phyloP scores from a whole-genome alignment of 179 eudicot species.

The Spergularia azorica region DNA sequence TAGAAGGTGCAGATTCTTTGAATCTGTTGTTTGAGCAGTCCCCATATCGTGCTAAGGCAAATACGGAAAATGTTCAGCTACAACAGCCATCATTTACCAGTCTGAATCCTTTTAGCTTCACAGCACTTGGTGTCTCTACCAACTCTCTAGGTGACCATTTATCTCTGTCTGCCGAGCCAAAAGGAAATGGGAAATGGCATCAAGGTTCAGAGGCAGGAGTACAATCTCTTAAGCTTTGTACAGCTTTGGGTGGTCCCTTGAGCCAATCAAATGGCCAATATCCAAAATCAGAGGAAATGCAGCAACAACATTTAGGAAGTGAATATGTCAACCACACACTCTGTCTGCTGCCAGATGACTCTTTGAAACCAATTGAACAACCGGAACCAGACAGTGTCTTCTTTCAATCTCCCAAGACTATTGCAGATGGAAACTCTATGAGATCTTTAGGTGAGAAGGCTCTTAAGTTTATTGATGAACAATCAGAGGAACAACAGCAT shows the following conservation, averaged over 20 bases:
- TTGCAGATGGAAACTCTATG: slow-evolving; percentile 3
- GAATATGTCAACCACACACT: slow-evolving; percentile 13
- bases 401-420: slow-evolving; percentile 19
- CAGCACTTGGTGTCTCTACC: slow-evolving; percentile 26
- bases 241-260: slow-evolving; percentile 16
- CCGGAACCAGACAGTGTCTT: slow-evolving; percentile 9
- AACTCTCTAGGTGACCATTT: slow-evolving; percentile 28
- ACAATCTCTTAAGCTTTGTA: slow-evolving; percentile 23
- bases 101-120: slow-evolving; percentile 29
- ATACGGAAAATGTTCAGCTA: slow-evolving; percentile 10
- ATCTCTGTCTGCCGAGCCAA: slow-evolving; percentile 24
- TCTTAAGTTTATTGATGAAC: slow-evolving; percentile 18
- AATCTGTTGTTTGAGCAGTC: slow-evolving; percentile 19
- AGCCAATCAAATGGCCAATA: slow-evolving; percentile 12
- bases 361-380: slow-evolving; percentile 25
- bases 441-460: slow-evolving; percentile 27
- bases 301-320: slow-evolving; percentile 18
- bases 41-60: not conserved
- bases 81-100: slow-evolving; percentile 14
- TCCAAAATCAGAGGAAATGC: not conserved
- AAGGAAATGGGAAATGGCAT: slow-evolving; percentile 24
- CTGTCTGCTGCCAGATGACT: slow-evolving; percentile 17
- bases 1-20: slow-evolving; percentile 16
- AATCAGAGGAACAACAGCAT: slow-evolving; percentile 29
- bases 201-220: slow-evolving; percentile 28